phyloP scores from a whole-genome alignment of 2,329 filamentous ascomycete genomes.

The Dactylellina cionopaga region DNA sequence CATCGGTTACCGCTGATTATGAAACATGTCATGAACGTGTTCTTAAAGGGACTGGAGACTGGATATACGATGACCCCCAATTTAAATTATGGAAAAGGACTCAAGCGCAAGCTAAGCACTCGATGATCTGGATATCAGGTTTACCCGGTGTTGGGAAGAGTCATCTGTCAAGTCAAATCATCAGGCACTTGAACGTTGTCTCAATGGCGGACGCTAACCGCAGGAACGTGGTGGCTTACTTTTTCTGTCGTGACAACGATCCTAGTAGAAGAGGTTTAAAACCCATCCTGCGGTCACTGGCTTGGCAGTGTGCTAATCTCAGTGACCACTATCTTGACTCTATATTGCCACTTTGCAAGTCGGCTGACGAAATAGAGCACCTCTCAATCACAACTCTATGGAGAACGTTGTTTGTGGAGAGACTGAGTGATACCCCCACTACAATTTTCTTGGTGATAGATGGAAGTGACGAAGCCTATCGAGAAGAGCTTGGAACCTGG shows the following conservation, averaged over 20 bases:
- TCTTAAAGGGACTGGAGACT: constrained; percentile 7
- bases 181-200: not conserved
- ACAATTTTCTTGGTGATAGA: constrained; percentile 4
- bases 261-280: not conserved
- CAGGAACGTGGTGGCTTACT: not conserved
- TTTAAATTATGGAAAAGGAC: constrained; percentile 1
- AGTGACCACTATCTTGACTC: not conserved
- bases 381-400: not conserved
- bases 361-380: not conserved
- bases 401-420: constrained; percentile 2
- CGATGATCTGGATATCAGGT: not conserved
- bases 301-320: not conserved
- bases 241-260: constrained; percentile 9
- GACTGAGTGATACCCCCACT: not conserved
- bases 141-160: constrained; percentile 3
- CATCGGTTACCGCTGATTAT: constrained; percentile 5
- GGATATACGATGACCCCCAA: not conserved
- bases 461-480: constrained; percentile 3
- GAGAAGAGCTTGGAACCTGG: not conserved
- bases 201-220: not conserved
- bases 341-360: not conserved
- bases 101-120: not conserved
- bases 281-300: not conserved
- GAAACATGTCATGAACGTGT: not conserved
- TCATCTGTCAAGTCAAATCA: constrained; percentile 5